Evolutionary conservation across 306 rosid species (phyloP).

Genomic region (Quercus robur): DNA sequence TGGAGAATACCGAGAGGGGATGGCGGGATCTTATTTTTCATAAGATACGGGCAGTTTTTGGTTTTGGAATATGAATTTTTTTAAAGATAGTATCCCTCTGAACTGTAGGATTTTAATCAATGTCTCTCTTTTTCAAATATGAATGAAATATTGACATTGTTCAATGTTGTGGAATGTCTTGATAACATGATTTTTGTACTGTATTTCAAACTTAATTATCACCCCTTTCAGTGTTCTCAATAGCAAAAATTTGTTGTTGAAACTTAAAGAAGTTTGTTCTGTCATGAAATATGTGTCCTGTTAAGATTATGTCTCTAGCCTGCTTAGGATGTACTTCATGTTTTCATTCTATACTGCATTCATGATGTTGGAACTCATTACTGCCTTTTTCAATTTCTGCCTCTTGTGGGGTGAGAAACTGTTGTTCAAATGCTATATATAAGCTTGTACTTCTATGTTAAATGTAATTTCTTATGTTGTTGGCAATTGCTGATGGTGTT

Average conservation of each 20-base stretch:
- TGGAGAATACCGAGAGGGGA: slow-evolving; percentile 95
- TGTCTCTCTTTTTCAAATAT: slow-evolving; percentile 19
- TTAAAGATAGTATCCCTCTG: neutral
- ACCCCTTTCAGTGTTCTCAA: neutral
- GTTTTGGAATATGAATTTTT: slow-evolving; percentile 71
- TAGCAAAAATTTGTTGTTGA: neutral
- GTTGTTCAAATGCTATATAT: neutral
- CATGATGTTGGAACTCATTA: neutral
- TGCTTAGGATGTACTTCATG: neutral
- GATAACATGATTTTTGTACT: neutral
- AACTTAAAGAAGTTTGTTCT: neutral
- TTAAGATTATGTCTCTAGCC: neutral
- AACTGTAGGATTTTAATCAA: slow-evolving; percentile 17
- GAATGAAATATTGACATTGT: slow-evolving; percentile 23
- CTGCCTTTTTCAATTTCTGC: neutral
- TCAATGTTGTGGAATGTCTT: slow-evolving; percentile 30
- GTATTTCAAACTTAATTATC: neutral
- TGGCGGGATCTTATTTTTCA: slow-evolving; percentile 98
- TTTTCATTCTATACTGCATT: neutral
- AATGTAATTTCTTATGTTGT: neutral
- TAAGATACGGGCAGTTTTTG: slow-evolving; percentile 91
- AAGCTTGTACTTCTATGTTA: neutral
- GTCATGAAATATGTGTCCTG: neutral
- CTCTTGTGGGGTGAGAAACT: neutral
- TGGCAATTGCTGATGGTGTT: neutral